phyloP scores from a whole-genome alignment of 345 rosid genomes.

The Eucalyptus marginata region DNA sequence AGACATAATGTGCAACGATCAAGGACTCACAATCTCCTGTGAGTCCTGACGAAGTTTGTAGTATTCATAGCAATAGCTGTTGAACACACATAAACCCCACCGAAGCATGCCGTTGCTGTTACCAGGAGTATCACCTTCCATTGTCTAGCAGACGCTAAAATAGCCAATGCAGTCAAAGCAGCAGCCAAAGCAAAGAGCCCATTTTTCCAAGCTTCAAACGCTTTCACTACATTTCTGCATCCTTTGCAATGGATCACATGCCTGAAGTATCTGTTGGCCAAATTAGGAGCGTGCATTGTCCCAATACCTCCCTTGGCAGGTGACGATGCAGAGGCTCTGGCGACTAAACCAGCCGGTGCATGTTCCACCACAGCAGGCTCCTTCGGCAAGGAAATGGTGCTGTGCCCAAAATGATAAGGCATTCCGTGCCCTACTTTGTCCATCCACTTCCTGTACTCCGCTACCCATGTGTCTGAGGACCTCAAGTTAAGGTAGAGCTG shows the following conservation, averaged over 20 bases:
- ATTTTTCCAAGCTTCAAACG: slow-evolving; percentile 54
- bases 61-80: slow-evolving; percentile 60
- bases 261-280: slow-evolving; percentile 71
- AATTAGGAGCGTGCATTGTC: slow-evolving; percentile 69
- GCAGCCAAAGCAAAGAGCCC: slow-evolving; percentile 31
- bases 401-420: slow-evolving; percentile 89
- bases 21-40: slow-evolving; percentile 50
- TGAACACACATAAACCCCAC: slow-evolving; percentile 51
- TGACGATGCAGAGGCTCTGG: slow-evolving; percentile 52
- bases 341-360: slow-evolving; percentile 82
- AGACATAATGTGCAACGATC: background rate
- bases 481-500: slow-evolving; percentile 59
- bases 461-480: slow-evolving; percentile 89
- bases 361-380: slow-evolving; percentile 79
- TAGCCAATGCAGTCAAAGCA: slow-evolving; percentile 43
- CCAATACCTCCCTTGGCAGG: slow-evolving; percentile 83
- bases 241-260: slow-evolving; percentile 86
- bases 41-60: slow-evolving; percentile 77
- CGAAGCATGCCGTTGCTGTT: slow-evolving; percentile 47
- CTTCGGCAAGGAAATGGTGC: slow-evolving; percentile 53
- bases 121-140: slow-evolving; percentile 56
- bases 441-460: slow-evolving; percentile 95
- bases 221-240: slow-evolving; percentile 48
- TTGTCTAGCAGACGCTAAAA: slow-evolving; percentile 53
- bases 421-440: slow-evolving; percentile 96